Evolutionary conservation across 176 grass and related monocot genomes (phyloP).

Genomic region (Neostapfia colusana): DNA sequence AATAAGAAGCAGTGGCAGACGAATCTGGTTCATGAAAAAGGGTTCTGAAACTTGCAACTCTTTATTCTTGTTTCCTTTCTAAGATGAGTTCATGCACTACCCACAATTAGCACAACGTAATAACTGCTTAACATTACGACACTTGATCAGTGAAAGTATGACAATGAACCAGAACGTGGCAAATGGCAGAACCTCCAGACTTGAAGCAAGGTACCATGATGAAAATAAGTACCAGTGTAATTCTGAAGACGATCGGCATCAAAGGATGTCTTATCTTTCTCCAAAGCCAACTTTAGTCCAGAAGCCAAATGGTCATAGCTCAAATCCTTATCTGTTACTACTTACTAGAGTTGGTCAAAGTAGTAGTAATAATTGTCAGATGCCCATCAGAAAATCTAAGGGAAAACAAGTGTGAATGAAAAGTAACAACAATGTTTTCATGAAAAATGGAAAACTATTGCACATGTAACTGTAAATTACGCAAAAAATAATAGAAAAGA

Average conservation of each 20-base stretch:
- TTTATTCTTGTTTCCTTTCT: neutral
- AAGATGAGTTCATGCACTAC: neutral
- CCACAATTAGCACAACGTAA: neutral
- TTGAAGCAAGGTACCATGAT: neutral
- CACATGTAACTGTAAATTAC: neutral
- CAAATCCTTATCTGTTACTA: conserved; percentile 86
- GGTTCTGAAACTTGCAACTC: neutral
- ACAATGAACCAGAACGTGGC: neutral
- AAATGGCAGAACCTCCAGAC: neutral
- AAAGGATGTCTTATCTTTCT: conserved; percentile 78
- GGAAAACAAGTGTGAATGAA: neutral
- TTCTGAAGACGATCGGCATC: conserved; percentile 77
- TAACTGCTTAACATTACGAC: neutral
- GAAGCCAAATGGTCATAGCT: conserved; percentile 91
- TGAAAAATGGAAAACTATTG: neutral
- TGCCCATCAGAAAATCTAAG: neutral
- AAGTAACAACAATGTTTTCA: neutral
- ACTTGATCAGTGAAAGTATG: conserved; percentile 13
- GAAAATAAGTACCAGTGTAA: conserved; percentile 59
- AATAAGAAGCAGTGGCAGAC: neutral
- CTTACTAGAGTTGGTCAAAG: too few relatives aligned
- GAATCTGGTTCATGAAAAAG: neutral
- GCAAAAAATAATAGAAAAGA: neutral
- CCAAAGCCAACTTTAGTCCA: conserved; percentile 77
- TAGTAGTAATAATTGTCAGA: neutral